These are phyloP conservation scores for Anthoceros angustus DNA, from an alignment of 225 moss, liverwort and hornwort species.

Conservation along the genomic window DNA sequence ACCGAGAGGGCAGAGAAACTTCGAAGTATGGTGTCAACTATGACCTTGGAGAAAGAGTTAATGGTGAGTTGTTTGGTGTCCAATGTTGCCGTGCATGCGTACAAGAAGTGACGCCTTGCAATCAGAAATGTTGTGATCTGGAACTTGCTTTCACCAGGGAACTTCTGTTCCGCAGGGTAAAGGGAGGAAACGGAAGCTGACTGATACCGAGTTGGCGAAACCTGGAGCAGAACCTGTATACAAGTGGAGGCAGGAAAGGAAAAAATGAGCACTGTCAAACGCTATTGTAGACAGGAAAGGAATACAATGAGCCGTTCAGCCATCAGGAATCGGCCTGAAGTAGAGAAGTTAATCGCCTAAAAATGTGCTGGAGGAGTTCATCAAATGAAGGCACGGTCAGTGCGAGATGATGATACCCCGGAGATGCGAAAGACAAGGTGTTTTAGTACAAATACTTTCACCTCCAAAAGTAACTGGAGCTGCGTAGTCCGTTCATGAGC, in stretches of 20 bases:
- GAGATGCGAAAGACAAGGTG: too few species aligned
- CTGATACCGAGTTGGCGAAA: slow-evolving; percentile 18
- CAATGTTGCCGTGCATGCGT: not conserved
- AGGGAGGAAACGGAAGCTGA: slow-evolving; percentile 63
- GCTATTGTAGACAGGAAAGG: too few species aligned
- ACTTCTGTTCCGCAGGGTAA: slow-evolving; percentile 21
- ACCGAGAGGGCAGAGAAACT: slow-evolving; percentile 56
- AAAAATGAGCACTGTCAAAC: slow-evolving; percentile 16
- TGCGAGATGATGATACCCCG: too few species aligned
- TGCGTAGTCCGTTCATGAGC: too few species aligned
- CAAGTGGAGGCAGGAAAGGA: slow-evolving; percentile 60
- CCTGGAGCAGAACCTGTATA: slow-evolving; percentile 25
- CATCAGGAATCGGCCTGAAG: too few species aligned
- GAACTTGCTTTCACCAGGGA: not conserved
- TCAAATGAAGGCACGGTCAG: too few species aligned
- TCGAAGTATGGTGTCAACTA: slow-evolving; percentile 36
- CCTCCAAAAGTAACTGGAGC: too few species aligned
- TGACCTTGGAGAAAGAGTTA: slow-evolving; percentile 54
- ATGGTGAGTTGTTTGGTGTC: slow-evolving; percentile 15
- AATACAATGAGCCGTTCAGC: too few species aligned
- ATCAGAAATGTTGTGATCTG: not conserved
- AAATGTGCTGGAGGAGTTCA: too few species aligned
- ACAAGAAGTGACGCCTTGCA: not conserved
- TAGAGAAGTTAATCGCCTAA: too few species aligned
- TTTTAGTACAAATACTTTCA: too few species aligned